Base-by-base conservation (phyloP, 2,329 filamentous ascomycete species). In the Aotearoamyces nothofagi region DNA sequence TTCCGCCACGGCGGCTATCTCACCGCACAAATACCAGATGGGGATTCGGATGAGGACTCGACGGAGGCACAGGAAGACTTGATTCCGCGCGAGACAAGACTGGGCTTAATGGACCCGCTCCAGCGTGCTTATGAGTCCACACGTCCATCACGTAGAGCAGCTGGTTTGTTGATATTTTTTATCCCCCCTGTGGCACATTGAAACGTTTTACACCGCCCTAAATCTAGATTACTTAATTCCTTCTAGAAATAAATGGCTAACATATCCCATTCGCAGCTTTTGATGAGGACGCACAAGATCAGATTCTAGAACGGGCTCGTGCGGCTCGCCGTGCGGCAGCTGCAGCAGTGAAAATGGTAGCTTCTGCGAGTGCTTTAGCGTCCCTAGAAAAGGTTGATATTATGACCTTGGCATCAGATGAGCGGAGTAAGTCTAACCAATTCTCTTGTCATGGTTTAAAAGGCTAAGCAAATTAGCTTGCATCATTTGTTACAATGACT, bases 401-500 rank as follows among this genome's bases (percentile, higher is more conserved):
- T 5, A 32, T 41, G 11, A 41, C 42, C 15, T 29, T 51, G 9
- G 29, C 36, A 22, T 38, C 37, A 22, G 37, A 29, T 16, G 45
- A 48, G 24, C 32, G 34, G 24, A 44, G 47, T 50, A 39, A 41
- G 47, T 40, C n/a, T 3, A 23, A 12, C 14, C n/a, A 7, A 24
- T 17, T 4, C 22, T 22, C 10, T 15, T 23, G 5, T 15, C n/a
- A 9, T 14, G 15, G 25, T n/a, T 6, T 4, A 15, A 16, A 5
- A 25, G 26, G 38, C 42, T 33, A 45, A 20, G 17, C 11, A 20
- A 6, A 9, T 9, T 37, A 76, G 69, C 51, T 9, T 76, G 70
- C 42, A 59, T 67, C 12, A 76, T 76, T 33, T 76, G 70, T 50
- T 75, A 75, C 42, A 73, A 72, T 37, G 66, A 72, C 6, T 74